Evolutionary conservation across 495 filamentous ascomycete genomes (phyloP).

Genomic region (Letharia columbiana): DNA sequence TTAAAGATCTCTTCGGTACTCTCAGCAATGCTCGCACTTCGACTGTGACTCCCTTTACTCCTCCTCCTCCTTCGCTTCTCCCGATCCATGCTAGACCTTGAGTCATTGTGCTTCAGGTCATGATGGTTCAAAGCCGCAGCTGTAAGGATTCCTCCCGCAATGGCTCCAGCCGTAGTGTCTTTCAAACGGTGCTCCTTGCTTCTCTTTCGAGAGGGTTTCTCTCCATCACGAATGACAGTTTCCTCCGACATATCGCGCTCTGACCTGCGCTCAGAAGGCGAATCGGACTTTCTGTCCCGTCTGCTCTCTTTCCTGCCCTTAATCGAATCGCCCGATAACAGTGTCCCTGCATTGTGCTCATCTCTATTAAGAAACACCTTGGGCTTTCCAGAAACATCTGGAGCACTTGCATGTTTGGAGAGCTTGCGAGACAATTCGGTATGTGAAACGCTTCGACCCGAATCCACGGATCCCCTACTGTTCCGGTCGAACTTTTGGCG

Average conservation of each 20-base stretch:
- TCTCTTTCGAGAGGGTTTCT: constrained; percentile 46
- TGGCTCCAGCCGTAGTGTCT: constrained; percentile 47
- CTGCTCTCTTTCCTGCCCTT: constrained; percentile 42
- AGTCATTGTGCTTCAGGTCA: constrained; percentile 58
- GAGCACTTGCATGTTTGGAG: constrained; percentile 62
- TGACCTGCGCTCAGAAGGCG: constrained; percentile 39
- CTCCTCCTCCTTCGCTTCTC: constrained; percentile 40
- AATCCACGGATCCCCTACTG: constrained; percentile 51
- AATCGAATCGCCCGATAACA: constrained; percentile 48
- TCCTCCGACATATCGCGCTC: constrained; percentile 38
- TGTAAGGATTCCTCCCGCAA: constrained; percentile 51
- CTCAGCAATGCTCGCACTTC: constrained; percentile 48
- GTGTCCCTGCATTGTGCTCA: constrained; percentile 49
- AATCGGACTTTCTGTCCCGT: constrained; percentile 37
- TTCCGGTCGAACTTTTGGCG: constrained; percentile 53
- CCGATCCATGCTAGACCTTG: constrained; percentile 48
- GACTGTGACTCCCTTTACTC: constrained; percentile 45
- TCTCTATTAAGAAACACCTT: constrained; percentile 56
- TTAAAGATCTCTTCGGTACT: constrained; percentile 53
- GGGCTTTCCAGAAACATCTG: constrained; percentile 55
- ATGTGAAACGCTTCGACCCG: constrained; percentile 52
- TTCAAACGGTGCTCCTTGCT: constrained; percentile 48
- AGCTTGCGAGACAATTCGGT: constrained; percentile 51
- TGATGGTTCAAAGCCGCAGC: constrained; percentile 56
- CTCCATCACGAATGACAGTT: constrained; percentile 44